Percentiles rank a stretch among this genome's conserved stretches.
These are phyloP conservation scores for Tympanopsis confertula DNA, from an alignment of 2,329 filamentous ascomycete genomes.

Conservation along the genomic window DNA sequence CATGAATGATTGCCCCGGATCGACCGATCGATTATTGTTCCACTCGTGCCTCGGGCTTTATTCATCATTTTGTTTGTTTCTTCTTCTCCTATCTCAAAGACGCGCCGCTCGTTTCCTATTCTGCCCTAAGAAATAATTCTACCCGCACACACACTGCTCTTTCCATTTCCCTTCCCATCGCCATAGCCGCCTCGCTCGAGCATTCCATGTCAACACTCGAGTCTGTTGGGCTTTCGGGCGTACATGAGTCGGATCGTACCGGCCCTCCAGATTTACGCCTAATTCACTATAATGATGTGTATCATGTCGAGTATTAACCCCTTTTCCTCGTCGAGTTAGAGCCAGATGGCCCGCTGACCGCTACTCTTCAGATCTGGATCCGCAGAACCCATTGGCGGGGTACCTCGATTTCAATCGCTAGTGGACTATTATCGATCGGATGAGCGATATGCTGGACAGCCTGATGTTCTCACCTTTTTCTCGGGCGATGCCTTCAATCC, in stretches of 20 bases:
- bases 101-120: too few relatives aligned
- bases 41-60: too few relatives aligned
- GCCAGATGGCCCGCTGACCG: conserved; percentile 5
- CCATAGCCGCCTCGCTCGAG: too few relatives aligned
- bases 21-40: too few relatives aligned
- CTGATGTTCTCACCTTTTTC: conserved; percentile 66
- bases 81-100: too few relatives aligned
- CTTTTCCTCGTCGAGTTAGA: conserved; percentile 1
- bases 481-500: conserved; percentile 91
- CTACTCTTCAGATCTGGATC: conserved; percentile 35
- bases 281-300: conserved; percentile 88
- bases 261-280: conserved; percentile 63
- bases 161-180: too few relatives aligned
- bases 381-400: conserved; percentile 72
- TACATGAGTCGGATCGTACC: conserved; percentile 15
- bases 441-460: conserved; percentile 46
- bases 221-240: conserved; percentile 16
- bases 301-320: conserved; percentile 59
- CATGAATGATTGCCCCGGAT: too few relatives aligned
- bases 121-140: too few relatives aligned
- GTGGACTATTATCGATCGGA: conserved; percentile 62
- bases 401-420: conserved; percentile 69
- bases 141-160: too few relatives aligned
- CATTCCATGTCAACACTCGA: conserved; percentile 1
- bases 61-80: too few relatives aligned